These are phyloP conservation scores for Biscogniauxia marginata DNA, from an alignment of 2,329 filamentous ascomycete species.

Conservation along the genomic window DNA sequence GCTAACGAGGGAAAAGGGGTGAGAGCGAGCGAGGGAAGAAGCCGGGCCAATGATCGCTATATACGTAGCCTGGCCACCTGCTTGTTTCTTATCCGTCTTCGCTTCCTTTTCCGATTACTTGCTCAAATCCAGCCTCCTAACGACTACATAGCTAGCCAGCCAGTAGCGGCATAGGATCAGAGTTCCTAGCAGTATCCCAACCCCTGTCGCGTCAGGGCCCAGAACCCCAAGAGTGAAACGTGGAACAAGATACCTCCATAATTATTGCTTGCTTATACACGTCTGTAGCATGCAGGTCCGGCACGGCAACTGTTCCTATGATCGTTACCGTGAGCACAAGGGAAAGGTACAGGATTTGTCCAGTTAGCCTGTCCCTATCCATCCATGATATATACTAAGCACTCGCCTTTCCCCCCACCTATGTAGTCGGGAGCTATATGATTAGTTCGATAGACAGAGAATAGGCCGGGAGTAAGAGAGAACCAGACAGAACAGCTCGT, in stretches of 20 bases:
- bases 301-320: background rate
- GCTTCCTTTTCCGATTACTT: background rate
- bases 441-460: background rate
- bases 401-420: background rate
- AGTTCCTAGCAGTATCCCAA: too few species aligned
- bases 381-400: background rate
- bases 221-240: background rate
- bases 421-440: background rate
- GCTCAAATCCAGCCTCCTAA: background rate
- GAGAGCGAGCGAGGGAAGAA: background rate
- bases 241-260: background rate
- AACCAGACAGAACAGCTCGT: background rate
- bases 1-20: background rate
- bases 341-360: background rate
- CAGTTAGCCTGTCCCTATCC: background rate
- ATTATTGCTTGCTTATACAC: background rate
- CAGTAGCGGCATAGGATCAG: too few species aligned
- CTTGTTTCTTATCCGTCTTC: background rate
- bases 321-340: background rate
- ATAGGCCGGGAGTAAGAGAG: background rate
- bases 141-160: background rate
- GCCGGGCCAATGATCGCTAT: background rate
- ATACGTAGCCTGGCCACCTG: background rate
- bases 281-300: background rate
- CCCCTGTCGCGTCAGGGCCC: too few species aligned